phyloP scores from a whole-genome alignment of 2,329 filamentous ascomycete genomes.

The Chaetomium globosum region DNA sequence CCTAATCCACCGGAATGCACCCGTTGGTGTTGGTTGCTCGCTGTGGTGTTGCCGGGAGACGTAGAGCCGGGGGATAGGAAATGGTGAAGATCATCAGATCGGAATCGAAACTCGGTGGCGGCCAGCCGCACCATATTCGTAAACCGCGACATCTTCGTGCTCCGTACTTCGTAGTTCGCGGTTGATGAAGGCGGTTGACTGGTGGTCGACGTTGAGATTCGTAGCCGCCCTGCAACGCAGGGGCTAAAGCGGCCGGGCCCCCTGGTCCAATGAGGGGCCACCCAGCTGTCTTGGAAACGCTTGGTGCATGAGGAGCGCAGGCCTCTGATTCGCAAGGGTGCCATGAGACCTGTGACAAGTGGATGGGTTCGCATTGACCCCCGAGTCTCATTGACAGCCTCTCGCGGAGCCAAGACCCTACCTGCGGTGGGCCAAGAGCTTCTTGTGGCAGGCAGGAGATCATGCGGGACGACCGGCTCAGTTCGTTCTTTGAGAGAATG shows the following conservation, averaged over 20 bases:
- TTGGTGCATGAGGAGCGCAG: constrained; percentile 46
- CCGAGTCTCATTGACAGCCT: constrained; percentile 31
- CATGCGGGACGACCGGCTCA: constrained; percentile 18
- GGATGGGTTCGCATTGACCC: constrained; percentile 38
- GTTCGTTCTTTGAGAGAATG: not conserved
- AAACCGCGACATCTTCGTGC: not conserved
- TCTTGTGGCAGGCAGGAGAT: constrained; percentile 3
- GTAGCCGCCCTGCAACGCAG: constrained; percentile 50
- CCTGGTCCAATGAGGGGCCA: constrained; percentile 45
- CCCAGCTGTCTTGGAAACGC: constrained; percentile 46
- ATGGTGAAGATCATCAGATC: constrained; percentile 4
- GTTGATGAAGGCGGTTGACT: constrained; percentile 23
- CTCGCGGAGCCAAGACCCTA: constrained; percentile 30
- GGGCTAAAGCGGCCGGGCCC: constrained; percentile 39
- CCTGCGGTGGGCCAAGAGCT: constrained; percentile 18
- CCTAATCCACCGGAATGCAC: not conserved
- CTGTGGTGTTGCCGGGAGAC: not conserved
- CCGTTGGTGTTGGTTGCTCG: not conserved
- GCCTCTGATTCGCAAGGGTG: constrained; percentile 44
- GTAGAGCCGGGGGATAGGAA: not conserved
- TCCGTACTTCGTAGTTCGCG: not conserved
- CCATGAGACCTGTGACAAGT: constrained; percentile 41
- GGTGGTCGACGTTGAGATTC: not conserved
- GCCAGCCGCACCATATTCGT: not conserved
- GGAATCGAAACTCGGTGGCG: not conserved